Conservation (phyloP, 768 basidiomycete species). For the Daedalea quercina region DNA sequence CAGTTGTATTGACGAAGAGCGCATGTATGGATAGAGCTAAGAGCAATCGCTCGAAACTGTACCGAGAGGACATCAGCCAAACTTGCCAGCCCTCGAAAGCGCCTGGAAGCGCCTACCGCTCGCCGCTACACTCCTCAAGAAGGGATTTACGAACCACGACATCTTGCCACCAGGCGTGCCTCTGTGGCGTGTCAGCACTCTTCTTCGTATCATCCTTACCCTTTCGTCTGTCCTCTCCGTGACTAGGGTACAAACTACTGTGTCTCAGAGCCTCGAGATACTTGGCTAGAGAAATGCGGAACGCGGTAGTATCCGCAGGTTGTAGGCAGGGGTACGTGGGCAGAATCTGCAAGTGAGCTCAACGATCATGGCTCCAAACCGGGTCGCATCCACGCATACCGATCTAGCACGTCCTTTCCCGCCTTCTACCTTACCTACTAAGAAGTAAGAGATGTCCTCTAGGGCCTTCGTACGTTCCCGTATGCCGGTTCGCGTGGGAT, state of each 20-base stretch:
- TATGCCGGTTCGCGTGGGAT: conserved; percentile 36
- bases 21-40: conserved; percentile 48
- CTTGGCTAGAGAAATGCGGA: conserved; percentile 43
- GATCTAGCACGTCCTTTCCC: conserved; percentile 21
- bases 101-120: conserved; percentile 30
- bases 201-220: background rate
- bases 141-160: conserved; percentile 49
- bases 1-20: conserved; percentile 24
- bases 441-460: conserved; percentile 46
- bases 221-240: background rate
- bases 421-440: conserved; percentile 39
- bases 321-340: conserved; percentile 45
- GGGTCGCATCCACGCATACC: conserved; percentile 12
- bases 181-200: background rate
- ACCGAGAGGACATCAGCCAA: background rate
- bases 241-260: conserved; percentile 25
- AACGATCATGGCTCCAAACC: background rate
- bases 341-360: conserved; percentile 29
- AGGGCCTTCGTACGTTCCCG: conserved; percentile 44
- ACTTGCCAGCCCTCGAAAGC: background rate
- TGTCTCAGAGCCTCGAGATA: conserved; percentile 44
- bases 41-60: conserved; percentile 45
- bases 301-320: conserved; percentile 46
- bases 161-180: conserved; percentile 36
- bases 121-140: conserved; percentile 48